phyloP scores from a whole-genome alignment of 306 rosid genomes.

The Sicyos edulis region DNA sequence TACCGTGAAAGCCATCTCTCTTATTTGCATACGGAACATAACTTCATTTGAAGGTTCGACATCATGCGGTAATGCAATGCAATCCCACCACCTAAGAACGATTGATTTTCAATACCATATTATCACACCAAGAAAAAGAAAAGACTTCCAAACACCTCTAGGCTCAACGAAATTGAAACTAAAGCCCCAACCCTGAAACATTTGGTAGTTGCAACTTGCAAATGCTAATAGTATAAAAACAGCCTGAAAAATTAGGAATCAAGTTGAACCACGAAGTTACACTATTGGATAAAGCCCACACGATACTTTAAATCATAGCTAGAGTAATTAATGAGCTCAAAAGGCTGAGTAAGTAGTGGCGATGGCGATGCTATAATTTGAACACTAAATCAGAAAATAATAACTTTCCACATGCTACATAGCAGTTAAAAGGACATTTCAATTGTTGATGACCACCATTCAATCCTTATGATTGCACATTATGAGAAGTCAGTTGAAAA shows the following conservation, averaged over 20 bases:
- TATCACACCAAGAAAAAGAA: constrained; percentile 7
- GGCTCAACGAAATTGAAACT: not conserved
- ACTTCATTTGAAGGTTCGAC: constrained; percentile 64
- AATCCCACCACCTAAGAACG: constrained; percentile 93
- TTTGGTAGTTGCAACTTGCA: not conserved
- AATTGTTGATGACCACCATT: not conserved
- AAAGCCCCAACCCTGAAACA: constrained; percentile 4
- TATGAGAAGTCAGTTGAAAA: no score
- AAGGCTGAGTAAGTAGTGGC: not conserved
- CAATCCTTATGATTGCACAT: no score
- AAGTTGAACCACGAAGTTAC: not conserved
- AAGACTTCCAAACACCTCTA: not conserved
- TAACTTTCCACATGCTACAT: not conserved
- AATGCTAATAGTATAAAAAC: not conserved
- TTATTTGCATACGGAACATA: constrained; percentile 69
- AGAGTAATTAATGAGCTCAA: not conserved
- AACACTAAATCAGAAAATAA: not conserved
- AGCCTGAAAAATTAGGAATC: not conserved
- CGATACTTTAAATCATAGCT: no score
- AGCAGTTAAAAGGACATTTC: not conserved
- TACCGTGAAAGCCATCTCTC: constrained; percentile 76
- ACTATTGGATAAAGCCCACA: not conserved
- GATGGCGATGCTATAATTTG: not conserved
- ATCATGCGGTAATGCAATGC: constrained; percentile 82
- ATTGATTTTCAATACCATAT: constrained; percentile 22